A percentile compares a stretch with the other conserved stretches of the same genome.
These are phyloP conservation scores for Phytophthora pseudosyringae DNA, from an alignment of 352 stramenopile species.

Conservation along the genomic window DNA sequence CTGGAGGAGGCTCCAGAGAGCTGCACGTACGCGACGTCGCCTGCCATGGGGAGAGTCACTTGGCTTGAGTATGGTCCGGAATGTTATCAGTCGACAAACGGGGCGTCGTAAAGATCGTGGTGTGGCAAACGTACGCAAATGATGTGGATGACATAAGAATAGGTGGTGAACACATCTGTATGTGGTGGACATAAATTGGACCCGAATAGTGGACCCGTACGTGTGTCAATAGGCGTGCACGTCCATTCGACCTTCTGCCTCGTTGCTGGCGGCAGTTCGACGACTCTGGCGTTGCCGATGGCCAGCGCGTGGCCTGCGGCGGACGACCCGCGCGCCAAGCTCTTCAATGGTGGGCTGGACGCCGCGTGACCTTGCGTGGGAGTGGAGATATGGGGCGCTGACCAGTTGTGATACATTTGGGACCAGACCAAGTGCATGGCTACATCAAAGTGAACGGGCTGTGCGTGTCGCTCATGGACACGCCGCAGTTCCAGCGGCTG, in stretches of 20 bases:
- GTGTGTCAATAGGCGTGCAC: background rate
- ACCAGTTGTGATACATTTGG: conserved; percentile 12
- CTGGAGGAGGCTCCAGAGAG: conserved; percentile 30
- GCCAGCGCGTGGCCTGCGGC: conserved; percentile 25
- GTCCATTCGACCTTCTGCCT: conserved; percentile 4
- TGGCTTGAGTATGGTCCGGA: conserved; percentile 20
- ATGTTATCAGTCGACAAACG: background rate
- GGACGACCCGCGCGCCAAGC: conserved; percentile 51
- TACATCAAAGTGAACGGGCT: conserved; percentile 82
- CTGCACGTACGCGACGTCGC: conserved; percentile 39
- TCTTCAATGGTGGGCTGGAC: conserved; percentile 61
- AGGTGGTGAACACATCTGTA: no score
- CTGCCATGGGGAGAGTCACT: conserved; percentile 22
- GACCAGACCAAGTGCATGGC: conserved; percentile 77
- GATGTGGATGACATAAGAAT: background rate
- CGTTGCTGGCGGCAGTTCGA: background rate
- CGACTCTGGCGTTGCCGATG: conserved; percentile 14
- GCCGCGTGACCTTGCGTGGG: background rate
- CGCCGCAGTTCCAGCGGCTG: conserved; percentile 95
- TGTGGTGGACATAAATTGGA: background rate
- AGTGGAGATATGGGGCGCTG: conserved; percentile 3
- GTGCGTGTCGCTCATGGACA: conserved; percentile 91
- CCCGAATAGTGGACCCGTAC: background rate
- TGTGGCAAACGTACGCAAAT: conserved; percentile 5
- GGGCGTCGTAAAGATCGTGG: conserved; percentile 7